Evolutionary conservation across 371 early-diverging fungal species (phyloP), one percentile per base, ranked within the genome.

Genomic region (Dichotomocladium elegans): DNA sequence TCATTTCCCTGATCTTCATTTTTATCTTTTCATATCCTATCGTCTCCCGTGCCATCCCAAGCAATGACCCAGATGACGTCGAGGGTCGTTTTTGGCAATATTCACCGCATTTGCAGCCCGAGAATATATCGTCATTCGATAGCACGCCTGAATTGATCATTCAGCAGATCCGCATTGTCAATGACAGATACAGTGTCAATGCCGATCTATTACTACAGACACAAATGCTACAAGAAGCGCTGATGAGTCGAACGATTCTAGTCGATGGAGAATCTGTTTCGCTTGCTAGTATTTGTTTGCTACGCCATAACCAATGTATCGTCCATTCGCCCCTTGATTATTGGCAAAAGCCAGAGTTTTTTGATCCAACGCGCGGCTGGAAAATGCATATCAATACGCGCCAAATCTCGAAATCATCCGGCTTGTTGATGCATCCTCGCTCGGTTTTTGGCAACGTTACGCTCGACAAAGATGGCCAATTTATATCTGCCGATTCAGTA

Each of bases 311-410:
- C 3, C 46, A 55, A 4, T 86, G 86, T 42, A 53, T 84, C 11
- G 57, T 83, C 2, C 83, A 86, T 58, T 81, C 85, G 3, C 81
- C 83, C 4, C 58, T 79, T 10, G 70, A 71, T 5, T 77, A 66
- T 46, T 86, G 81, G 81, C 35, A 64, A 3, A 28, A 54, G 3
- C 53, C 81, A 28, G 29, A 37, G n/a, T n/a, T n/a, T n/a, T n/a
- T n/a, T n/a, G n/a, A n/a, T n/a, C n/a, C n/a, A n/a, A n/a, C n/a
- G n/a, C n/a, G n/a, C n/a, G n/a, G n/a, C n/a, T n/a, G n/a, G n/a
- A n/a, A n/a, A n/a, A n/a, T n/a, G 34, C 75, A 49, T 14, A 50
- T 46, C 21, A 58, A 72, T 22, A 28, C 47, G 9, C 40, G 61
- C 27, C 46, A 49, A 3, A 56, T 64, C 54, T 51, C 76, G 52